Conservation (phyloP, 148 eudicot species). For the Fagopyrum esculentum region DNA sequence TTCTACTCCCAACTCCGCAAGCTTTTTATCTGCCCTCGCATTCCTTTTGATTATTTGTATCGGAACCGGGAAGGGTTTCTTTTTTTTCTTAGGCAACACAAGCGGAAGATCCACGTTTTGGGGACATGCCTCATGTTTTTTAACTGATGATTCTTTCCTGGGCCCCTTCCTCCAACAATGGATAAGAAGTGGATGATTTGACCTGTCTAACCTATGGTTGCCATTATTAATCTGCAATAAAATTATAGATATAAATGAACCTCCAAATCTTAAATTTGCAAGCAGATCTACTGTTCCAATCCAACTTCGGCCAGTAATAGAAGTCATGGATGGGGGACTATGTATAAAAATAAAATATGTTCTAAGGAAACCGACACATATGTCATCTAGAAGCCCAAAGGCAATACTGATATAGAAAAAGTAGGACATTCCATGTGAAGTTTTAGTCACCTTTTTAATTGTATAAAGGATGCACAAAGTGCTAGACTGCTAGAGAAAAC, state of each 20-base stretch:
- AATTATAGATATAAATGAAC: neutral
- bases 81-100: slow-evolving; percentile 61
- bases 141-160: slow-evolving; percentile 21
- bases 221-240: slow-evolving; percentile 27
- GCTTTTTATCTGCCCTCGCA: slow-evolving; percentile 74
- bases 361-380: neutral
- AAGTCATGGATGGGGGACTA: neutral
- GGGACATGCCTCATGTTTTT: slow-evolving; percentile 31
- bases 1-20: slow-evolving; percentile 73
- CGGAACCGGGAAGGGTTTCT: slow-evolving; percentile 93
- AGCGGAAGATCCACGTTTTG: slow-evolving; percentile 94
- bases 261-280: neutral
- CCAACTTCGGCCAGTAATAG: neutral
- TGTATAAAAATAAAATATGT: neutral
- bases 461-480: neutral
- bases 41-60: slow-evolving; percentile 51
- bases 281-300: neutral
- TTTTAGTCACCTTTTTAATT: neutral
- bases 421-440: neutral
- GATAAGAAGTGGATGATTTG: slow-evolving; percentile 24
- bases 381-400: neutral
- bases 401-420: neutral
- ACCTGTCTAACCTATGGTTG: slow-evolving; percentile 18
- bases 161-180: slow-evolving; percentile 29
- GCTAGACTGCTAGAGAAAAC: neutral